Percentiles rank a stretch among this genome's conserved stretches.
These are phyloP conservation scores for Davidsoniella australis DNA, from an alignment of 2,329 filamentous ascomycete species.

Conservation along the genomic window DNA sequence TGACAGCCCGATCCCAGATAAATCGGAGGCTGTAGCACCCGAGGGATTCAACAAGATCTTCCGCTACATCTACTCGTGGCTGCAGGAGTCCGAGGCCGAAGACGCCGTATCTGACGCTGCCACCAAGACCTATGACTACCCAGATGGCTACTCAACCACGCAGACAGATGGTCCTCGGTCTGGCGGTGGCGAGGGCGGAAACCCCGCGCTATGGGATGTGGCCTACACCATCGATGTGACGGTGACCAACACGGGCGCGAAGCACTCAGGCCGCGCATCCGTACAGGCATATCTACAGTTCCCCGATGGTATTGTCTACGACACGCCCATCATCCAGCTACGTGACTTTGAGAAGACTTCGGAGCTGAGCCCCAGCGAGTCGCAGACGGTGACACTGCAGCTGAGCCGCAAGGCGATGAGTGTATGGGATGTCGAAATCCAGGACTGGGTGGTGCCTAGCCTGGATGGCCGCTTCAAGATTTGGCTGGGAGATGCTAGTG, in stretches of 20 bases:
- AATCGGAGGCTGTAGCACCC: conserved; percentile 41
- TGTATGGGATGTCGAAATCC: conserved; percentile 49
- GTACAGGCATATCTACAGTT: conserved; percentile 30
- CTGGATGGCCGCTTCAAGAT: conserved; percentile 22
- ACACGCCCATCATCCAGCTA: conserved; percentile 52
- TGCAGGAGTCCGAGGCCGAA: conserved; percentile 25
- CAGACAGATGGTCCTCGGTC: conserved; percentile 32
- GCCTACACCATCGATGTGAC: conserved; percentile 26
- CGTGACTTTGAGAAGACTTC: conserved; percentile 55
- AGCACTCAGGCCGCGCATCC: conserved; percentile 26
- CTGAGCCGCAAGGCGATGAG: conserved; percentile 54
- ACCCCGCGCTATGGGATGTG: conserved; percentile 44
- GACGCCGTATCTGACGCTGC: conserved; percentile 23
- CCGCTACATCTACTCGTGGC: conserved; percentile 56
- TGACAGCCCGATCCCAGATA: conserved; percentile 32
- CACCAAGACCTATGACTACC: conserved; percentile 39
- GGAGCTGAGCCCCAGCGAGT: conserved; percentile 35
- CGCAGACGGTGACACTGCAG: conserved; percentile 34
- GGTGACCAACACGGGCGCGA: conserved; percentile 35
- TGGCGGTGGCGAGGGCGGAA: conserved; percentile 53
- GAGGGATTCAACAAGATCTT: conserved; percentile 38
- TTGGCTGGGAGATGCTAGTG: conserved; percentile 25
- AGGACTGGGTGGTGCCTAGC: conserved; percentile 47
- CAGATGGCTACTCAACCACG: conserved; percentile 42
- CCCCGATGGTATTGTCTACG: conserved; percentile 23